Conservation (phyloP, 305 asterid species). For the Rubia peregrina region DNA sequence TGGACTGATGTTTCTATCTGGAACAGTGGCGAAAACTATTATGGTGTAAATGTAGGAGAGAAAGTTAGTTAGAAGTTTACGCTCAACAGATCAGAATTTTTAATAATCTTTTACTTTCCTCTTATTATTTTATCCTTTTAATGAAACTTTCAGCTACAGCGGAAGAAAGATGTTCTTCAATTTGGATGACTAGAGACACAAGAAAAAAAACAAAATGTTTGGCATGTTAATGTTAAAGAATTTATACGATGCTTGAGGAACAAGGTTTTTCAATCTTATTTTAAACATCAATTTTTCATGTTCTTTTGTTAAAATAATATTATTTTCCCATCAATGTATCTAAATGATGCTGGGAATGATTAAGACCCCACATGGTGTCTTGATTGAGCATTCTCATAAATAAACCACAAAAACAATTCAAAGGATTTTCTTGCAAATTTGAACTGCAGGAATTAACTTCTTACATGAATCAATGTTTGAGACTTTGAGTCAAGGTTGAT, state of each 20-base stretch:
- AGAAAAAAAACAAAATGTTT: slow-evolving; percentile 56
- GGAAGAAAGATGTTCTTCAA: slow-evolving; percentile 39
- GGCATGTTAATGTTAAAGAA: slow-evolving; percentile 89
- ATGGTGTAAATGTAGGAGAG: slow-evolving; percentile 27
- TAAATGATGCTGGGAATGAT: not conserved
- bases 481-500: not conserved
- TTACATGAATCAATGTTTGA: not conserved
- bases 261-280: slow-evolving; percentile 41
- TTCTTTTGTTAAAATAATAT: not conserved
- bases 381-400: not conserved
- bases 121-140: slow-evolving; percentile 17
- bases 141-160: slow-evolving; percentile 26
- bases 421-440: not conserved
- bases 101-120: not conserved
- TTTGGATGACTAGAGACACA: slow-evolving; percentile 29
- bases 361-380: not conserved
- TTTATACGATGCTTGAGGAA: slow-evolving; percentile 49
- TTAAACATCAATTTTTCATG: not conserved
- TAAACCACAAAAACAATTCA: not conserved
- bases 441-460: too few species aligned
- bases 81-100: slow-evolving; percentile 7
- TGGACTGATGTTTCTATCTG: slow-evolving; percentile 34
- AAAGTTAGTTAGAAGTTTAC: slow-evolving; percentile 44
- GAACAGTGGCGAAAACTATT: slow-evolving; percentile 28
- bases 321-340: slow-evolving; percentile 3